phyloP scores from a whole-genome alignment of 1,284 basidiomycete genomes.

The Thecaphora thlaspeos region DNA sequence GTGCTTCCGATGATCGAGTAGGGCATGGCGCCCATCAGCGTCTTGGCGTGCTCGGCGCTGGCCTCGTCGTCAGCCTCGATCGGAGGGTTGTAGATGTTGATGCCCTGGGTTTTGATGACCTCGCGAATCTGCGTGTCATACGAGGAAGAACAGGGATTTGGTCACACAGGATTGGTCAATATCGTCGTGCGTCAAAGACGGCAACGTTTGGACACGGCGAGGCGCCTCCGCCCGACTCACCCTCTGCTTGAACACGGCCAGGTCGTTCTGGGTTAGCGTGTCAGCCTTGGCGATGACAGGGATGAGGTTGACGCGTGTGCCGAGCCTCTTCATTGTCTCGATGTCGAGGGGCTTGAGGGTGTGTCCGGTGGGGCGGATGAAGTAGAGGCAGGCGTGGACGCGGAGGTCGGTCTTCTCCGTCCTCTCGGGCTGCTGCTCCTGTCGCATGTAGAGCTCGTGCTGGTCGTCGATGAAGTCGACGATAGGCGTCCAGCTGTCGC shows the following conservation, averaged over 20 bases:
- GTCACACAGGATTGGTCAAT: no score
- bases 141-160: no score
- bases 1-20: conserved; percentile 98
- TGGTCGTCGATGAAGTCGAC: conserved; percentile 99
- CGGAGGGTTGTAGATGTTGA: conserved; percentile 90
- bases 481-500: conserved; percentile 95
- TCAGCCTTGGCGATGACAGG: conserved; percentile 97
- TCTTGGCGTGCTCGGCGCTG: conserved; percentile 82
- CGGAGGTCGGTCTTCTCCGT: conserved; percentile 89
- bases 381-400: conserved; percentile 96
- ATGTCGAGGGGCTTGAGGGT: conserved; percentile 98
- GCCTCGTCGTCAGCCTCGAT: conserved; percentile 86
- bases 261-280: conserved; percentile 89
- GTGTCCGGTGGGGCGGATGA: conserved; percentile 92
- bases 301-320: conserved; percentile 92
- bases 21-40: conserved; percentile 80
- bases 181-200: no score
- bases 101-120: conserved; percentile 84
- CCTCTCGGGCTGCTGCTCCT: conserved; percentile 96
- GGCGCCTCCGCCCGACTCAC: no score
- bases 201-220: no score
- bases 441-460: conserved; percentile 98
- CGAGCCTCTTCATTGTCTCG: conserved; percentile 97
- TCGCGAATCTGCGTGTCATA: conserved; percentile 81
- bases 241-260: conserved; percentile 84